Evolutionary conservation across 768 basidiomycete species (phyloP), one percentile per base, ranked within the genome.

Genomic region (Saitozyma sp.): DNA sequence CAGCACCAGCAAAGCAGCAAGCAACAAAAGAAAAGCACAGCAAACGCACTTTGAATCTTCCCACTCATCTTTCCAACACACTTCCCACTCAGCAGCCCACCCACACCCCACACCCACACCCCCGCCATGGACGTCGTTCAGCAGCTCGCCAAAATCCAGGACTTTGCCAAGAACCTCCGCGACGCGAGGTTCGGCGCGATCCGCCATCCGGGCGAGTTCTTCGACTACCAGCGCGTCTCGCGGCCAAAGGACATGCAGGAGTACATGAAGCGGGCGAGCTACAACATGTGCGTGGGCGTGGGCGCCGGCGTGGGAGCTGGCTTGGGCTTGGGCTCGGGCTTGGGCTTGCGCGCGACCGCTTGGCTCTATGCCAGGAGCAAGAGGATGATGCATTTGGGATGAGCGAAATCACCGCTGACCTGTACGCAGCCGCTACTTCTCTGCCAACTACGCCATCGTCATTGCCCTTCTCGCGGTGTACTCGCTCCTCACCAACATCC

Each of bases 371-470:
- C 11, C 29, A 49, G 8, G 41, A n/a, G 29, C 29, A 29, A 29
- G 29, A 29, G 29, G 29, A 2, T 29, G 29, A 29, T 29, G 29
- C 29, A 29, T 29, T 29, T 29, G 29, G 29, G 29, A 29, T 29
- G 29, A 29, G 29, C 29, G 29, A 29, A 29, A 29, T 29, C 50
- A 6, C 3, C 37, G 54, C 61, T 62, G 61, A 46, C 45, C 45
- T 46, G 29, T 29, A 5, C n/a, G 6, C 52, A 66, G 64, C 10
- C 62, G 62, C 11, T 80, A 80, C 66, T 78, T 67, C 61, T 66
- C 81, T 86, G 91, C 91, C 62, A 98, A 98, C 81, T 98, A 98
- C 81, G 85, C 87, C 50, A 89, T 95, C 72, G 91, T 95, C 45
- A 78, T 91, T 57, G 94, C 93, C 42, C 91, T 97, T 68, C 87